Conservation (phyloP, 805 yeast species). For the Zygoascus biomembranicola region DNA sequence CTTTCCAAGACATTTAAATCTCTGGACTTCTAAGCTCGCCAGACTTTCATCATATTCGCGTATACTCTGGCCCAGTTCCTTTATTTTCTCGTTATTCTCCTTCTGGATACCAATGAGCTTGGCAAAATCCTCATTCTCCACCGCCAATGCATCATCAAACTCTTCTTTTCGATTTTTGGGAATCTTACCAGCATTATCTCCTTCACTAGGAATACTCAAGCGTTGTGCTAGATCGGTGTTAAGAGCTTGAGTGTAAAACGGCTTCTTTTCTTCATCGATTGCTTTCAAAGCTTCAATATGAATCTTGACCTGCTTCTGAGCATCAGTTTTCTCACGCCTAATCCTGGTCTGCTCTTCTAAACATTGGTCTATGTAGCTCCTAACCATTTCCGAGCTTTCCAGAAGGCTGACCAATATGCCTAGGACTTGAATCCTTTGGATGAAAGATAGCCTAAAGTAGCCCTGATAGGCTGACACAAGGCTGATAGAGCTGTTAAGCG, state of each 20-base stretch:
- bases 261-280: constrained; percentile 35
- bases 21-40: constrained; percentile 50
- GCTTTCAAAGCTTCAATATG: constrained; percentile 44
- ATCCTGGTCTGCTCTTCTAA: constrained; percentile 54
- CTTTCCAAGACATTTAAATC: constrained; percentile 68
- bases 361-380: constrained; percentile 58
- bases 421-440: constrained; percentile 48
- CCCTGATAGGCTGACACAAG: constrained; percentile 41
- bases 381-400: constrained; percentile 47
- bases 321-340: constrained; percentile 61
- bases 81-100: constrained; percentile 27
- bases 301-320: constrained; percentile 49
- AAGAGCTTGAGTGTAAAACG: constrained; percentile 16
- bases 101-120: constrained; percentile 9
- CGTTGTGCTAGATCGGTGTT: background rate
- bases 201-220: background rate
- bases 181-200: background rate
- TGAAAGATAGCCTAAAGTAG: constrained; percentile 48
- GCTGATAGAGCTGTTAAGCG: constrained; percentile 39
- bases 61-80: constrained; percentile 41
- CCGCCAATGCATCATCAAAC: background rate
- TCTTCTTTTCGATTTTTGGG: background rate
- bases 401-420: constrained; percentile 58
- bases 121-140: constrained; percentile 2
- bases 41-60: constrained; percentile 51